Evolutionary conservation across 2,329 filamentous ascomycete genomes (phyloP).

Genomic region (Cucurbitaria berberidis): DNA sequence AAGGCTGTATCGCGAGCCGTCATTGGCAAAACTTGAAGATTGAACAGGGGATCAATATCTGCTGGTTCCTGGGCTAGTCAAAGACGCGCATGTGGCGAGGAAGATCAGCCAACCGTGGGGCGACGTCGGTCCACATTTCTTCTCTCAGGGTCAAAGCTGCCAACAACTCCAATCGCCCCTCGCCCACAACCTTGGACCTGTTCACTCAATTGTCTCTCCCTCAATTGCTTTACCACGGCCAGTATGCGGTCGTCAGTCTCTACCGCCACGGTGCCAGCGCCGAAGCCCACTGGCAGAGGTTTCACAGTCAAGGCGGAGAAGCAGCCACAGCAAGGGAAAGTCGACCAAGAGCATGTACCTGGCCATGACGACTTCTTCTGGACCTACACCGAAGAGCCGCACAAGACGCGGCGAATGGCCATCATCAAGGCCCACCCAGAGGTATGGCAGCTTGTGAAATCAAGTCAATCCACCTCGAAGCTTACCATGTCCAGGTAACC

Average conservation of each 20-base stretch:
- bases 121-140: conserved; percentile 9
- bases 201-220: too few relatives aligned
- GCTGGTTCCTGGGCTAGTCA: too few relatives aligned
- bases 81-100: background rate
- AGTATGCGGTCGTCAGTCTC: conserved; percentile 48
- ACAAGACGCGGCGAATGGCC: conserved; percentile 84
- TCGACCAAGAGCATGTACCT: conserved; percentile 16
- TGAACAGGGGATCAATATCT: too few relatives aligned
- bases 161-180: too few relatives aligned
- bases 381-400: conserved; percentile 98
- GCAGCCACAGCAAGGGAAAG: conserved; percentile 15
- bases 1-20: too few relatives aligned
- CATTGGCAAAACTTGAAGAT: too few relatives aligned
- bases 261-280: conserved; percentile 39
- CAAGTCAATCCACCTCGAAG: too few relatives aligned
- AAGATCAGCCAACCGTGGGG: conserved; percentile 15
- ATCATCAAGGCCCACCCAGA: conserved; percentile 99
- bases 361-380: conserved; percentile 80
- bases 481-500: conserved; percentile 73
- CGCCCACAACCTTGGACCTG: too few relatives aligned
- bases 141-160: conserved; percentile 13
- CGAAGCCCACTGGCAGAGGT: conserved; percentile 29
- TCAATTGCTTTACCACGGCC: too few relatives aligned
- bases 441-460: conserved; percentile 59
- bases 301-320: conserved; percentile 31